These are phyloP conservation scores for Ogataea ganodermae DNA, from an alignment of 805 yeast genomes.

Conservation along the genomic window DNA sequence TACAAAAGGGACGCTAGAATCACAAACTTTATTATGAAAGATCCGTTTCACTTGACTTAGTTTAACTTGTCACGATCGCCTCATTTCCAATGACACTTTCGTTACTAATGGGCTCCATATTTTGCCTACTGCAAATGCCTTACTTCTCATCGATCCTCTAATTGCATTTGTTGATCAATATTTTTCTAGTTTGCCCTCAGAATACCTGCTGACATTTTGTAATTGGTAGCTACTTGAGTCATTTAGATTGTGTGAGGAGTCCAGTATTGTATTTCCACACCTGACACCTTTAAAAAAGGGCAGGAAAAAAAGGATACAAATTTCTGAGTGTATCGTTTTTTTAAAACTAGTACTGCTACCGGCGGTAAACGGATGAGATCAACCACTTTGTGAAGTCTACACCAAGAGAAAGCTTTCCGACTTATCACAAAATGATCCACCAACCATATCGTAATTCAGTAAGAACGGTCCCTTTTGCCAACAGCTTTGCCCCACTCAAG, in stretches of 20 bases:
- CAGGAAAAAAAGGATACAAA: background rate
- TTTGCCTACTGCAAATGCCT: no score
- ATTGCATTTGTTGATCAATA: background rate
- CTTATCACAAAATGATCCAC: background rate
- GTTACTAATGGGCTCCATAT: background rate
- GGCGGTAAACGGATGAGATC: background rate
- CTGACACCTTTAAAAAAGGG: conserved; percentile 2
- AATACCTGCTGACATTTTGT: background rate
- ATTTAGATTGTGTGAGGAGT: background rate
- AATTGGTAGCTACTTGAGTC: background rate
- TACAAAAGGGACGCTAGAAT: background rate
- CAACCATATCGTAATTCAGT: conserved; percentile 15
- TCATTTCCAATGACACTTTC: background rate
- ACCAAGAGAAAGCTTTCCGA: no score
- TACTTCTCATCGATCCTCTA: no score
- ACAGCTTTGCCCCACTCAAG: background rate
- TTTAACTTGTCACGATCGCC: background rate
- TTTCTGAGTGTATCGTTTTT: background rate
- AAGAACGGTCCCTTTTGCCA: background rate
- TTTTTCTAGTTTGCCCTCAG: conserved; percentile 3
- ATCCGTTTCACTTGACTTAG: background rate
- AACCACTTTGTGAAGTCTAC: no score
- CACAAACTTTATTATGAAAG: background rate
- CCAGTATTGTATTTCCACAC: background rate
- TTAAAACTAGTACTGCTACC: background rate